phyloP scores from a whole-genome alignment of 192 early-diverging fungal species.

The Linnemannia hyalina region DNA sequence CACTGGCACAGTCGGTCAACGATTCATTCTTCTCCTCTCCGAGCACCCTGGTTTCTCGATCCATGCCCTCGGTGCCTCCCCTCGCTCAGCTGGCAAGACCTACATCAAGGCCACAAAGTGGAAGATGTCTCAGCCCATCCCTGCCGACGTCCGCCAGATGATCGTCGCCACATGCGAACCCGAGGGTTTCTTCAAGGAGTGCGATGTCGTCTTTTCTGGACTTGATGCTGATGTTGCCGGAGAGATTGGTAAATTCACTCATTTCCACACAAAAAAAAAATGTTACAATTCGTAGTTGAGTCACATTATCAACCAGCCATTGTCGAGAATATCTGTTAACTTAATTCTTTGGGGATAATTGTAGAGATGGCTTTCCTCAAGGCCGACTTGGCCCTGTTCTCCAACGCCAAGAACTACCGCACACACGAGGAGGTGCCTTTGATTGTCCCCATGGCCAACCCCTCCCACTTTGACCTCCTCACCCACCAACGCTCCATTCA shows the following conservation, averaged over 20 bases:
- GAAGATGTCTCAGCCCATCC: slow-evolving; percentile 89
- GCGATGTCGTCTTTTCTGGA: slow-evolving; percentile 95
- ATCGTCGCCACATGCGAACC: slow-evolving; percentile 83
- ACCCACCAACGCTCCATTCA: slow-evolving; percentile 76
- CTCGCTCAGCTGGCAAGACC: slow-evolving; percentile 89
- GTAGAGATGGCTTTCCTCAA: slow-evolving; percentile 89
- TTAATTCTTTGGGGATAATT: background rate
- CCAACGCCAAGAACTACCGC: slow-evolving; percentile 98
- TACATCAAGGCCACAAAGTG: slow-evolving; percentile 87
- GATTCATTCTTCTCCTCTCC: slow-evolving; percentile 92
- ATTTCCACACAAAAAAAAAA: background rate
- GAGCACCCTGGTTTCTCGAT: slow-evolving; percentile 90
- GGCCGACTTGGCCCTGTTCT: slow-evolving; percentile 91
- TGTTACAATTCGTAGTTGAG: background rate
- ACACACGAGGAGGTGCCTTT: slow-evolving; percentile 91
- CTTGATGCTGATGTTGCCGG: slow-evolving; percentile 95
- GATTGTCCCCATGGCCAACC: slow-evolving; percentile 94
- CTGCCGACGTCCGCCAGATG: slow-evolving; percentile 66
- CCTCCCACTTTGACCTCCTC: slow-evolving; percentile 89
- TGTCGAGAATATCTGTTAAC: background rate
- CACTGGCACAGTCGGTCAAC: slow-evolving; percentile 98
- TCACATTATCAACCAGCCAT: background rate
- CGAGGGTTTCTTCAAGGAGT: slow-evolving; percentile 75
- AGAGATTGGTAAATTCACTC: slow-evolving; percentile 74
- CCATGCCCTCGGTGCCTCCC: slow-evolving; percentile 90